Percentiles rank a stretch among this genome's conserved stretches.
Conservation (phyloP, 768 basidiomycete genomes). For the Kwoniella dejecticola region DNA sequence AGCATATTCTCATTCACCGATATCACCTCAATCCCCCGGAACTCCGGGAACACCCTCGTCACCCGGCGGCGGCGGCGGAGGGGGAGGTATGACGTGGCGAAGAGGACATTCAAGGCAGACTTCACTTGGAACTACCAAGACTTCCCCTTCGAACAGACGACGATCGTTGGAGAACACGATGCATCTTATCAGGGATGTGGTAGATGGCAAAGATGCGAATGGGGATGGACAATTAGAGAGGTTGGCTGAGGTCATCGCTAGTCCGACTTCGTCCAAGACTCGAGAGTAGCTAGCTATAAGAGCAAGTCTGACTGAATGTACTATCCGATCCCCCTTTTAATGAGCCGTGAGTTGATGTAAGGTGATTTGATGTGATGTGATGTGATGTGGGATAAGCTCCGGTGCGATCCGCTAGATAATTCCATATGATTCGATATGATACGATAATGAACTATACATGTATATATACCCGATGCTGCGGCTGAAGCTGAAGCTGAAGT, state of each 20-base stretch:
- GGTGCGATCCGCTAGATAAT: no score
- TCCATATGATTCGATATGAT: no score
- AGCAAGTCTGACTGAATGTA: no score
- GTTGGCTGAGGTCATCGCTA: slow-evolving; percentile 54
- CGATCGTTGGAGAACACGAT: slow-evolving; percentile 94
- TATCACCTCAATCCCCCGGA: slow-evolving; percentile 12
- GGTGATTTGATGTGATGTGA: no score
- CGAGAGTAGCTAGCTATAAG: no score
- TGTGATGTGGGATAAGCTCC: no score
- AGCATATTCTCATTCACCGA: no score
- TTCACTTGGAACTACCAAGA: slow-evolving; percentile 91
- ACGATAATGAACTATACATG: not conserved
- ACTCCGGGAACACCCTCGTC: slow-evolving; percentile 27
- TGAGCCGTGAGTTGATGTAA: no score
- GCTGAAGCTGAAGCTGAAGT: no score
- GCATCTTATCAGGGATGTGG: slow-evolving; percentile 88
- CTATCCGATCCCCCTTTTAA: not conserved
- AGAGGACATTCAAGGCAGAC: slow-evolving; percentile 67
- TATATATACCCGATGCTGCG: not conserved
- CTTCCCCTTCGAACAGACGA: slow-evolving; percentile 87
- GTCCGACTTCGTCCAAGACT: slow-evolving; percentile 47
- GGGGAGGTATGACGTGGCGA: slow-evolving; percentile 55
- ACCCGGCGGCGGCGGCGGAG: slow-evolving; percentile 35
- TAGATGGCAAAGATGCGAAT: slow-evolving; percentile 68
- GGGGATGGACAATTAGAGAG: slow-evolving; percentile 54